These are phyloP conservation scores for Scleromitrula shiraiana DNA, from an alignment of 2,329 filamentous ascomycete genomes.

Conservation along the genomic window DNA sequence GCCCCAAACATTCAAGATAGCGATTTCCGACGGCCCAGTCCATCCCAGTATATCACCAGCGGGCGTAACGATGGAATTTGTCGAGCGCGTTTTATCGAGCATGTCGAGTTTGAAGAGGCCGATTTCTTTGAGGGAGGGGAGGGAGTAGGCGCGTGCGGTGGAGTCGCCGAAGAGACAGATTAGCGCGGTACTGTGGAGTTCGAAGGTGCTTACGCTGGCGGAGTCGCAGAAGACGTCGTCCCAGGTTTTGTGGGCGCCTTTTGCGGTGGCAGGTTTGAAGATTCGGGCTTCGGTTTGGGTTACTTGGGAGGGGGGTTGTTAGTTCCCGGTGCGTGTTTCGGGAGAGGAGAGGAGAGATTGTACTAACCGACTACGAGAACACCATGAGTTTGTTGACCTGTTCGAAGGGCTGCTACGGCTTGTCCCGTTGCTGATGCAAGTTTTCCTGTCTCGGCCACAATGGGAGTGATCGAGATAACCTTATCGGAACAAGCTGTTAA, in stretches of 20 bases:
- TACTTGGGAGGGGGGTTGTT: slow-evolving; percentile 31
- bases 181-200: slow-evolving; percentile 68
- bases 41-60: slow-evolving; percentile 81
- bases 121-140: slow-evolving; percentile 85
- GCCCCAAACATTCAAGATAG: slow-evolving; percentile 78
- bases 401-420: slow-evolving; percentile 67
- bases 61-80: slow-evolving; percentile 61
- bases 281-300: slow-evolving; percentile 69
- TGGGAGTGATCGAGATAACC: slow-evolving; percentile 70
- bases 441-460: slow-evolving; percentile 69
- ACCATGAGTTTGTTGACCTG: slow-evolving; percentile 69
- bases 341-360: not conserved
- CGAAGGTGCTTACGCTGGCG: slow-evolving; percentile 67
- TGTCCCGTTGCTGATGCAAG: slow-evolving; percentile 67
- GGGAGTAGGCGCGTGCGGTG: slow-evolving; percentile 68
- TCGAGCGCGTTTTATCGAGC: slow-evolving; percentile 66
- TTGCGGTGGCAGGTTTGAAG: slow-evolving; percentile 75
- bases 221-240: slow-evolving; percentile 74
- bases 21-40: slow-evolving; percentile 80
- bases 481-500: slow-evolving; percentile 56
- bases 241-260: slow-evolving; percentile 88
- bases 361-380: slow-evolving; percentile 63
- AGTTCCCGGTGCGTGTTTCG: slow-evolving; percentile 6
- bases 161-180: slow-evolving; percentile 82
- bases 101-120: slow-evolving; percentile 57